phyloP scores from a whole-genome alignment of 169 alveolate species.

The Perkinsus chesapeaki region DNA sequence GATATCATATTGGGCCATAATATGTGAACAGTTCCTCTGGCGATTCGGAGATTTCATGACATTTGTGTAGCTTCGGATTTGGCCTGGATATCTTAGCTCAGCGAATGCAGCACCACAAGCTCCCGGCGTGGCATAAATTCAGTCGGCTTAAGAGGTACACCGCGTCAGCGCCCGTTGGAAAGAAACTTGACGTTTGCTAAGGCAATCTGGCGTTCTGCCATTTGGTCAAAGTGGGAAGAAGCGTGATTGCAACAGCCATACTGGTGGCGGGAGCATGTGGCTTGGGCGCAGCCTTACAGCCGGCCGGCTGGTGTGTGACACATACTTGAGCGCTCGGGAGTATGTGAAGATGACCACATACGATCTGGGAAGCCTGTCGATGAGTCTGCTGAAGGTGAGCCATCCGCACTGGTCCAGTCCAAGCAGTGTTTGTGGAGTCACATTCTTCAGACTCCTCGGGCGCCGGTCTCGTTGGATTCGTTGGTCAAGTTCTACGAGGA shows the following conservation, averaged over 20 bases:
- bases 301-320: conserved; percentile 50
- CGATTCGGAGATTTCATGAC: background rate
- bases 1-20: conserved; percentile 30
- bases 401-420: background rate
- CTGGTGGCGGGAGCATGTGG: conserved; percentile 12
- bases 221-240: background rate
- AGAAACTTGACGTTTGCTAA: background rate
- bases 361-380: conserved; percentile 26
- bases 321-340: conserved; percentile 43
- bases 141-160: conserved; percentile 15
- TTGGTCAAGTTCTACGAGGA: background rate
- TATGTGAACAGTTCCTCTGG: conserved; percentile 17
- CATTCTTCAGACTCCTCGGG: background rate
- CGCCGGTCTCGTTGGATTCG: background rate
- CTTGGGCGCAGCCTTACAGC: conserved; percentile 31
- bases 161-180: background rate
- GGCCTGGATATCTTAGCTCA: conserved; percentile 14
- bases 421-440: background rate
- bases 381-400: background rate
- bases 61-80: background rate
- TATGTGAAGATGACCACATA: conserved; percentile 33
- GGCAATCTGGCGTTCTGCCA: background rate
- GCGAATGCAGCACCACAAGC: conserved; percentile 11
- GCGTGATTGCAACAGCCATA: background rate
- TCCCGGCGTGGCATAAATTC: conserved; percentile 27